Conservation (phyloP, 441 rosid species). For the Pelargonium myrrhifolium region DNA sequence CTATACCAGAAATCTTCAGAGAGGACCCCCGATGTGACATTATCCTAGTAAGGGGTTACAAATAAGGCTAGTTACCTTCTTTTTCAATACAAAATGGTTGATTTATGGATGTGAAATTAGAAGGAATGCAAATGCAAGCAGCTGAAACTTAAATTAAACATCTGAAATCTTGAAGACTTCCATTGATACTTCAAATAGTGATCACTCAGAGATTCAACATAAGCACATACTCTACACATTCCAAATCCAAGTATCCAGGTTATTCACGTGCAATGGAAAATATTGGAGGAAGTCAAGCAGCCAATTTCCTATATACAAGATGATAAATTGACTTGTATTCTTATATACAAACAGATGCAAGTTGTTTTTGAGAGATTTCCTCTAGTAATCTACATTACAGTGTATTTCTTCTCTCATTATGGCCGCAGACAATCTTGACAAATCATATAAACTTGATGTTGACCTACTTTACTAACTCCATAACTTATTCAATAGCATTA, state of each 20-base stretch:
- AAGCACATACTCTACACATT: background rate
- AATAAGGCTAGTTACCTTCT: background rate
- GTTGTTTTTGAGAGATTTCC: too few relatives aligned
- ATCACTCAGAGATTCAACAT: background rate
- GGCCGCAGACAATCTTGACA: too few relatives aligned
- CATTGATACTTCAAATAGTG: background rate
- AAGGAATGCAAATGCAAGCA: background rate
- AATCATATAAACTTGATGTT: too few relatives aligned
- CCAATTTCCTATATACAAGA: too few relatives aligned
- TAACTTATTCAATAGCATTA: too few relatives aligned
- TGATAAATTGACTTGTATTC: too few relatives aligned
- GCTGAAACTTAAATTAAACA: background rate
- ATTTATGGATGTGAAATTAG: background rate
- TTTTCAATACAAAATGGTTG: background rate
- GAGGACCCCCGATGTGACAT: background rate
- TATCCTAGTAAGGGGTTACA: background rate
- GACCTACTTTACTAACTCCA: too few relatives aligned
- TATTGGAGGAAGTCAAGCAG: background rate
- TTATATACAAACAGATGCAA: too few relatives aligned
- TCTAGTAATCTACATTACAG: too few relatives aligned
- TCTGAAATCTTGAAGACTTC: background rate
- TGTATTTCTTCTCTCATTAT: too few relatives aligned
- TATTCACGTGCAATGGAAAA: background rate
- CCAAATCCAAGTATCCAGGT: background rate
- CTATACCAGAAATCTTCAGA: background rate